Evolutionary conservation across 305 asterid species (phyloP), one percentile per base, ranked within the genome.

Genomic region (Rubia peregrina): DNA sequence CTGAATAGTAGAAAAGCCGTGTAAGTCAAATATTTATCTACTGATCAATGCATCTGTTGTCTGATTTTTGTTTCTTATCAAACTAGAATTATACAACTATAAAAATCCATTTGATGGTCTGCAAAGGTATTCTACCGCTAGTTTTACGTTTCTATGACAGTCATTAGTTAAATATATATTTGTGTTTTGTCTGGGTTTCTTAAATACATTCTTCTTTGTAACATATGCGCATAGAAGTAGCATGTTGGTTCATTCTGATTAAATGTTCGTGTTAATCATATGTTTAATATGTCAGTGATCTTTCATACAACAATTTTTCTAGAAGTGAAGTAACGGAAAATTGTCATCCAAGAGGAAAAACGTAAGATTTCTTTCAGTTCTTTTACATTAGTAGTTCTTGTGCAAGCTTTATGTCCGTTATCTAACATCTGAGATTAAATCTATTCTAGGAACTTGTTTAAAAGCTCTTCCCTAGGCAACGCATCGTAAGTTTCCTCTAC

Each of bases 371-470:
- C 8, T 22, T 14, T 42, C 16, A 46, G 1, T 70, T 51, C 19
- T n/a, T 59, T 61, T 26, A 70, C 13, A 9, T 24, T 53, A 30
- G 63, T 26, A 19, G 21, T 44, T 63, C 9, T 57, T 16, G 8
- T 22, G 36, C 22, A 41, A 49, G 33, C 4, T 5, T 0, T 10
- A 33, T 61, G 19, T 57, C 0, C 2, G 30, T 68, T 36, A 26
- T 59, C 72, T 77, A 56, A 74, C 67, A 0, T 53, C 55, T 73
- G 40, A 26, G 70, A 6, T 30, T 56, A 43, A 66, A 55, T 67
- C 44, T 9, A 9, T 73, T 61, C 38, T 88, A 85, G 90, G 77
- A 88, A 85, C 75, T 79, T 88, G 84, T 88, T 88, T 72, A 86
- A 91, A 26, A 84, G 89, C 86, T 81, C 74, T 49, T 70, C 87